These are phyloP conservation scores for Auricularia heimuer DNA, from an alignment of 768 basidiomycete genomes.

Conservation along the genomic window DNA sequence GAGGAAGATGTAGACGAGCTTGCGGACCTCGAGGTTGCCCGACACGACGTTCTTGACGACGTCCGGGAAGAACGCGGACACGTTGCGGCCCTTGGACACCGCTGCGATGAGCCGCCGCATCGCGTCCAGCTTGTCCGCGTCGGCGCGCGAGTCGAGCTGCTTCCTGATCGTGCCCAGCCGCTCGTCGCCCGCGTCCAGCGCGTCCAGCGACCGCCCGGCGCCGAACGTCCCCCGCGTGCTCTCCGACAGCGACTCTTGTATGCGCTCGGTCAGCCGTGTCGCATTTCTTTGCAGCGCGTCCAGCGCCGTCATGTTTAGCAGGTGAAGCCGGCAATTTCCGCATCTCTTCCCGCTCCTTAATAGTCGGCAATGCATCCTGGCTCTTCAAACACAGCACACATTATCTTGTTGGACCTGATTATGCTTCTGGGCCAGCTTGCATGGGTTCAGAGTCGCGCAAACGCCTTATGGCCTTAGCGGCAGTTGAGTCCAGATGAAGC, in stretches of 20 bases:
- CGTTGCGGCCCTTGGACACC: conserved; percentile 85
- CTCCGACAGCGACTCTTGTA: conserved; percentile 77
- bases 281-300: conserved; percentile 65
- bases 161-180: conserved; percentile 72
- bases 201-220: conserved; percentile 31
- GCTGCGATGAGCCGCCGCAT: conserved; percentile 94
- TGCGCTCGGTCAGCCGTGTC: conserved; percentile 66
- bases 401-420: too few relatives aligned
- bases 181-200: conserved; percentile 68
- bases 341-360: too few relatives aligned
- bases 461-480: too few relatives aligned
- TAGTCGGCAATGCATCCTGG: too few relatives aligned
- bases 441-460: too few relatives aligned
- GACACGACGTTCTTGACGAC: conserved; percentile 97
- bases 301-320: conserved; percentile 7
- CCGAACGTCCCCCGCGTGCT: conserved; percentile 39
- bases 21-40: conserved; percentile 84
- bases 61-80: conserved; percentile 89
- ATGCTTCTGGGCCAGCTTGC: too few relatives aligned
- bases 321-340: background rate
- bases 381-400: too few relatives aligned
- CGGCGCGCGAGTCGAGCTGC: conserved; percentile 81
- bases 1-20: conserved; percentile 96
- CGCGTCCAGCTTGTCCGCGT: conserved; percentile 86
- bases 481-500: too few relatives aligned